Conservation (phyloP, 306 rosid genomes). For the Calophaca sinica region DNA sequence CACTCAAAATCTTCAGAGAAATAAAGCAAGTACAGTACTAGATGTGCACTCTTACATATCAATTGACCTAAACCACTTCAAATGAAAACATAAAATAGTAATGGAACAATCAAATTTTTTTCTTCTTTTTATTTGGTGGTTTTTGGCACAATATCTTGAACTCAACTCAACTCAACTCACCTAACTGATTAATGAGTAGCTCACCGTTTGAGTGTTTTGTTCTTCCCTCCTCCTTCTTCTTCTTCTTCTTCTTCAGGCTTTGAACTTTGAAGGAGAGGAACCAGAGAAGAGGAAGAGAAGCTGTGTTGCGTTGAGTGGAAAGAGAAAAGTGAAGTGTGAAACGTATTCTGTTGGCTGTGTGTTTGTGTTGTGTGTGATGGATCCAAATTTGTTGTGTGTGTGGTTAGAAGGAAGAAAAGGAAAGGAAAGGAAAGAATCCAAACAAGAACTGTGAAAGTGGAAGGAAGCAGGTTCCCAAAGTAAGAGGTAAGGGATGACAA, state of each 20-base stretch:
- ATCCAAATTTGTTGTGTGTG: background rate
- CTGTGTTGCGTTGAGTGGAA: background rate
- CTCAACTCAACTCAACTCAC: slow-evolving; percentile 53
- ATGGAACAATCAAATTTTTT: background rate
- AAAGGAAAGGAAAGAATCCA: slow-evolving; percentile 18
- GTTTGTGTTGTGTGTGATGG: slow-evolving; percentile 15
- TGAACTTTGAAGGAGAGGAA: background rate
- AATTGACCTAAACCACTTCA: slow-evolving; percentile 41
- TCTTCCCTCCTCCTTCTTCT: no score
- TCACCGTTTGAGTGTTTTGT: slow-evolving; percentile 40
- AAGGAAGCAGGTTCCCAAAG: slow-evolving; percentile 34
- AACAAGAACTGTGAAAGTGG: slow-evolving; percentile 23
- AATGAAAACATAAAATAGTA: slow-evolving; percentile 24
- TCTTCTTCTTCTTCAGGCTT: no score
- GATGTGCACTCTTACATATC: slow-evolving; percentile 21
- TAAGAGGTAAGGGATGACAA: slow-evolving; percentile 19
- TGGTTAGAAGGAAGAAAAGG: background rate
- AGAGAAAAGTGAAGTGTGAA: slow-evolving; percentile 17
- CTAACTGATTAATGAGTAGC: slow-evolving; percentile 51
- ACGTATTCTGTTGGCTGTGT: background rate
- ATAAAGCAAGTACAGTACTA: slow-evolving; percentile 38
- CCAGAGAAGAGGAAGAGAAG: background rate
- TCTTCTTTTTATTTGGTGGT: background rate
- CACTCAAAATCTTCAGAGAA: slow-evolving; percentile 42
- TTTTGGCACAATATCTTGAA: slow-evolving; percentile 27